phyloP scores from a whole-genome alignment of 768 basidiomycete species.

The Agaricus blazei region DNA sequence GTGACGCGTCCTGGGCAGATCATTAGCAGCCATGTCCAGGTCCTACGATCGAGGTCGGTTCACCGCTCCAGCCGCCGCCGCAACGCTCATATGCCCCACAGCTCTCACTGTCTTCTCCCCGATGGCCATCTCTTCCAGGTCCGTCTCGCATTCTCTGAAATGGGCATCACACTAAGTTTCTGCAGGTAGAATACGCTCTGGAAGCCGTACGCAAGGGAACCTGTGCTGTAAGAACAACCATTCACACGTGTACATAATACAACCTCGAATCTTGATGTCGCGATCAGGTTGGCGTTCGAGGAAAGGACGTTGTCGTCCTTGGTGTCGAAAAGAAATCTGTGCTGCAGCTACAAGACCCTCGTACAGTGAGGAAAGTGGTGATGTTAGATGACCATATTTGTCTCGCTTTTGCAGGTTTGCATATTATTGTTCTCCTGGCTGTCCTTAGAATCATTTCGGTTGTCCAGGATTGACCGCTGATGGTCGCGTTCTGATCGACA shows the following conservation, averaged over 20 bases:
- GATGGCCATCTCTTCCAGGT: conserved; percentile 99
- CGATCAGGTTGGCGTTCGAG: conserved; percentile 84
- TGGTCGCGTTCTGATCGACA: conserved; percentile 96
- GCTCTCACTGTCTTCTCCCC: conserved; percentile 96
- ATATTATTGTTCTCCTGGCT: not conserved
- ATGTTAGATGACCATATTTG: conserved; percentile 98
- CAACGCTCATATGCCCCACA: conserved; percentile 22
- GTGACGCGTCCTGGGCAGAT: conserved; percentile 39
- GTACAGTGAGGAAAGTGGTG: conserved; percentile 96
- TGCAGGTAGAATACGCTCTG: conserved; percentile 95
- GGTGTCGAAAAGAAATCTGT: conserved; percentile 99
- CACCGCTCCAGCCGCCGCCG: not conserved
- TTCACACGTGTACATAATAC: not conserved
- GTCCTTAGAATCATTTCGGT: conserved; percentile 9
- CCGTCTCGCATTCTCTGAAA: conserved; percentile 12
- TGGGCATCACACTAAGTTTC: conserved; percentile 10
- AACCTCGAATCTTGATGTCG: not conserved
- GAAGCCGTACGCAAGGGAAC: conserved; percentile 98
- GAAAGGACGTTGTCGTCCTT: conserved; percentile 90
- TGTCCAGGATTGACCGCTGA: conserved; percentile 88
- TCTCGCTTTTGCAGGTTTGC: conserved; percentile 91
- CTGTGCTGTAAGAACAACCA: conserved; percentile 66
- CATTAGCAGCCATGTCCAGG: conserved; percentile 63
- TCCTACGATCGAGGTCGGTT: conserved; percentile 91
- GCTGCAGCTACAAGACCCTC: conserved; percentile 94